Evolutionary conservation across 805 yeast genomes (phyloP).

Genomic region (Zygoascus bituminiphila): DNA sequence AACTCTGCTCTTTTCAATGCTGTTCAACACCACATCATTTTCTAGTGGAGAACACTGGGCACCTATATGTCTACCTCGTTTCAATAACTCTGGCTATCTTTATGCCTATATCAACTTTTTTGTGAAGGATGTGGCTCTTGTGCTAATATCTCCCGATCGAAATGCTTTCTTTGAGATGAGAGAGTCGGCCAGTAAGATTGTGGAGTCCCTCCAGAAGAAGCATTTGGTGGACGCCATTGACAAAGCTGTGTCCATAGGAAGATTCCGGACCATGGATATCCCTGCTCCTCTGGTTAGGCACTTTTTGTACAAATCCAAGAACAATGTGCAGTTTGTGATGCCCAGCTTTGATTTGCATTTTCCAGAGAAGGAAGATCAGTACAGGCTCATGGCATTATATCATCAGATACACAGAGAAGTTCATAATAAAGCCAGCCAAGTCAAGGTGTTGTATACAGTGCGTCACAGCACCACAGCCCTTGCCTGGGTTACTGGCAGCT

Average conservation of each 20-base stretch:
- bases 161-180: slow-evolving; percentile 74
- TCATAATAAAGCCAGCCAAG: slow-evolving; percentile 22
- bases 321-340: slow-evolving; percentile 56
- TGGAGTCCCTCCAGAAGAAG: slow-evolving; percentile 34
- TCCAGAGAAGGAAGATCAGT: slow-evolving; percentile 20
- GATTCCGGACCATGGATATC: slow-evolving; percentile 42
- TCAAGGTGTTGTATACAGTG: slow-evolving; percentile 22
- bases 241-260: slow-evolving; percentile 31
- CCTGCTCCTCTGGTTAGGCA: slow-evolving; percentile 58
- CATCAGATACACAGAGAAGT: slow-evolving; percentile 33
- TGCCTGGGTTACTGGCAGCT: slow-evolving; percentile 50
- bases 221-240: slow-evolving; percentile 33
- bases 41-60: slow-evolving; percentile 71
- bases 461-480: slow-evolving; percentile 31
- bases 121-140: slow-evolving; percentile 34
- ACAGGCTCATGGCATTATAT: slow-evolving; percentile 22
- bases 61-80: slow-evolving; percentile 86
- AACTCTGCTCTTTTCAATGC: slow-evolving; percentile 61
- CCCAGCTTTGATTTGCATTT: slow-evolving; percentile 34
- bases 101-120: slow-evolving; percentile 69
- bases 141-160: slow-evolving; percentile 58
- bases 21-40: slow-evolving; percentile 50
- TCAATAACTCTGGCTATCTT: slow-evolving; percentile 80
- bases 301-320: slow-evolving; percentile 69
- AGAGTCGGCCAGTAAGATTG: slow-evolving; percentile 45